phyloP scores from a whole-genome alignment of 2,329 filamentous ascomycete species.

The Venturiaceae sp. region DNA sequence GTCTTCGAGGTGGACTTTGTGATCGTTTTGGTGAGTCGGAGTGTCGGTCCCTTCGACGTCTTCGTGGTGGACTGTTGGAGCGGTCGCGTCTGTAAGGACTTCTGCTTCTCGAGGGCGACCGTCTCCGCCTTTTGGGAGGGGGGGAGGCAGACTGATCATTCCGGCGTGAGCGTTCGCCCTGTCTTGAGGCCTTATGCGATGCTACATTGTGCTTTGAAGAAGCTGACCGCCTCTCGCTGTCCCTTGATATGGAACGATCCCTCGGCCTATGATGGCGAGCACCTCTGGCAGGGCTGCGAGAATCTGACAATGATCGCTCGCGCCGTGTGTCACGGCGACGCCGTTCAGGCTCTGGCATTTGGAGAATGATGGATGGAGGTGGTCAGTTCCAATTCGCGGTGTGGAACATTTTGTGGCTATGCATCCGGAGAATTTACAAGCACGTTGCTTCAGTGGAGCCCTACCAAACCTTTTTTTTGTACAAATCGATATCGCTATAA shows the following conservation, averaged over 20 bases:
- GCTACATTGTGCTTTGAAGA: not conserved
- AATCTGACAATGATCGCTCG: not conserved
- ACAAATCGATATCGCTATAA: too few relatives aligned
- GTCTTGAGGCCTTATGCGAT: not conserved
- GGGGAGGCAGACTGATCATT: not conserved
- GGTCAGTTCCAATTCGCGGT: not conserved
- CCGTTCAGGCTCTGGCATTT: not conserved
- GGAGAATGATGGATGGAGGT: not conserved
- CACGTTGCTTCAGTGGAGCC: not conserved
- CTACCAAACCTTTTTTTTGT: too few relatives aligned
- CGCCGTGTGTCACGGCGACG: not conserved
- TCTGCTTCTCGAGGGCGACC: not conserved
- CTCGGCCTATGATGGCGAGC: not conserved
- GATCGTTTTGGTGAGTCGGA: slow-evolving; percentile 11
- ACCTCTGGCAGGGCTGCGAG: not conserved
- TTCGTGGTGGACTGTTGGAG: slow-evolving; percentile 11
- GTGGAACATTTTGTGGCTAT: not conserved
- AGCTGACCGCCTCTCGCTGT: not conserved
- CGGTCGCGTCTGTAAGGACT: not conserved
- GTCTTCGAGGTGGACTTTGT: not conserved
- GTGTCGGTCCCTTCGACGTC: slow-evolving; percentile 29
- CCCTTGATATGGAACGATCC: not conserved
- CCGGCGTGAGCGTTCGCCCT: not conserved
- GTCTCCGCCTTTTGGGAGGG: not conserved
- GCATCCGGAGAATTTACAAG: not conserved